A percentile compares a stretch with the other conserved stretches of the same genome.
phyloP scores from a whole-genome alignment of 306 rosid genomes.

The Senna siamea region DNA sequence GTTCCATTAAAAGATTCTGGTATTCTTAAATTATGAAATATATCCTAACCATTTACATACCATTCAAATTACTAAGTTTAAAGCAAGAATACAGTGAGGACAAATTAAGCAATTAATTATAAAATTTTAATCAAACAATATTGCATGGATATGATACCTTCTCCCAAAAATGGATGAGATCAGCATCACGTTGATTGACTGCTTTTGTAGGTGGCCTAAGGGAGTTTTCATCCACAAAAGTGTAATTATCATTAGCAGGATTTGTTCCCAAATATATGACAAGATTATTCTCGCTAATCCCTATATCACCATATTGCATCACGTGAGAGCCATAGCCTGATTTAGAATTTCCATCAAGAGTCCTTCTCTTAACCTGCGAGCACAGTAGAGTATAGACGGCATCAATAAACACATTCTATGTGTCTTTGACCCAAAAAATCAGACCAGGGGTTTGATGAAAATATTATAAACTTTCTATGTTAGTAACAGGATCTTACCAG shows the following conservation, averaged over 20 bases:
- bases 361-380: conserved; percentile 81
- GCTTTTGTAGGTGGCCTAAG: conserved; percentile 63
- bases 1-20: conserved; percentile 7
- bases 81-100: background rate
- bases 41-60: conserved; percentile 22
- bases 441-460: conserved; percentile 11
- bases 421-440: conserved; percentile 6
- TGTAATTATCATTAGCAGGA: conserved; percentile 88
- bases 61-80: background rate
- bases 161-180: conserved; percentile 94
- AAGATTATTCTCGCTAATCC: conserved; percentile 53
- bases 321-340: conserved; percentile 80
- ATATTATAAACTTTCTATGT: background rate
- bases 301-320: conserved; percentile 88
- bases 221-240: conserved; percentile 69
- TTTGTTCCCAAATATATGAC: conserved; percentile 75
- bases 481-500: conserved; percentile 59
- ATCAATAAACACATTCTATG: conserved; percentile 27
- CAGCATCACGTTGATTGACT: conserved; percentile 92
- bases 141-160: conserved; percentile 55
- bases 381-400: conserved; percentile 14
- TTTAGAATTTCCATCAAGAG: conserved; percentile 50
- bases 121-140: conserved; percentile 8
- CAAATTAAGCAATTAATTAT: conserved; percentile 25
- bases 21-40: conserved; percentile 11